A percentile compares a stretch with the other conserved stretches of the same genome.
These are phyloP conservation scores for Claviceps humidiphila DNA, from an alignment of 2,329 filamentous ascomycete genomes.

Conservation along the genomic window DNA sequence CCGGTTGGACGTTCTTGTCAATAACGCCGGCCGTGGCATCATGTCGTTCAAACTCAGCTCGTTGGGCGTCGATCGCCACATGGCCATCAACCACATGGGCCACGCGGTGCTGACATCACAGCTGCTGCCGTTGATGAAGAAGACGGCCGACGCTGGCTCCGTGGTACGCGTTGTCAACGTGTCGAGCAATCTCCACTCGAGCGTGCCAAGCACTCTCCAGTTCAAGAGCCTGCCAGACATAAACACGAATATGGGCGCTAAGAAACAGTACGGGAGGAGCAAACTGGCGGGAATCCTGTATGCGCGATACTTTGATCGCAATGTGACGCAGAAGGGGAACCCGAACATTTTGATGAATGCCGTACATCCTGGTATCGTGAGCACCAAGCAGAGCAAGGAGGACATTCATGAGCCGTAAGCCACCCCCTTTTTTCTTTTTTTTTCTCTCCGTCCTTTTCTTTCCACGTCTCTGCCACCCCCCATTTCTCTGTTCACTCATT, in stretches of 20 bases:
- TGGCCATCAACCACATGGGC: conserved; percentile 1
- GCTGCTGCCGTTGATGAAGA: conserved; percentile 1
- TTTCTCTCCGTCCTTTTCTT: not conserved
- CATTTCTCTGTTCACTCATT: too few species aligned
- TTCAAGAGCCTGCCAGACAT: not conserved
- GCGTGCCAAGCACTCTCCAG: not conserved
- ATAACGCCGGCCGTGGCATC: not conserved
- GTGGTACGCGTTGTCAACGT: not conserved
- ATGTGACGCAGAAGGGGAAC: not conserved
- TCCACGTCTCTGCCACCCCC: too few species aligned
- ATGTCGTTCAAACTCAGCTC: not conserved
- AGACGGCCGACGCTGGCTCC: not conserved
- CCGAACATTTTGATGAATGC: not conserved
- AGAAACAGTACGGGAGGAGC: not conserved
- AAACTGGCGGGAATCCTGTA: not conserved
- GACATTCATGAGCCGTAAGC: not conserved
- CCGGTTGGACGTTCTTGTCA: not conserved
- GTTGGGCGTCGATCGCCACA: conserved; percentile 1
- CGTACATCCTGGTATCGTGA: not conserved
- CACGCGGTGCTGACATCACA: not conserved
- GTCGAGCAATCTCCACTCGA: not conserved
- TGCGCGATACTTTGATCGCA: conserved; percentile 1
- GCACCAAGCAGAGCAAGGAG: not conserved
- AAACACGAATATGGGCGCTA: not conserved
- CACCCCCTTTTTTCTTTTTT: not conserved